Conservation (phyloP, 192 early-diverging fungal genomes). For the Coemansia sp. region DNA sequence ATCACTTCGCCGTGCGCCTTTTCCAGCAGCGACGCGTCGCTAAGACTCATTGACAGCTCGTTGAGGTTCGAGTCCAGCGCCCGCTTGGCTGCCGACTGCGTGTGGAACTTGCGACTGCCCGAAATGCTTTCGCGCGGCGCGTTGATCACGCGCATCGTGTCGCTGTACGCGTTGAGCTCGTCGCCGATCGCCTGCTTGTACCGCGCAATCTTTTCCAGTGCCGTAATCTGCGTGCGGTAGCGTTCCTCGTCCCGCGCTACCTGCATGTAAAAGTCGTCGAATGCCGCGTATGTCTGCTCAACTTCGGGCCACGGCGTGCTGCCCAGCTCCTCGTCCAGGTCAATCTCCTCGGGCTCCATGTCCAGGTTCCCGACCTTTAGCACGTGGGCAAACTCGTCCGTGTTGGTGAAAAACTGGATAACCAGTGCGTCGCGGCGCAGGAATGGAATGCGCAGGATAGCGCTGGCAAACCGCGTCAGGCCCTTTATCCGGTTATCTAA, state of each 20-base stretch:
- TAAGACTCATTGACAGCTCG: slow-evolving; percentile 49
- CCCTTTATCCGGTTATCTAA: slow-evolving; percentile 56
- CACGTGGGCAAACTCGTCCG: slow-evolving; percentile 48
- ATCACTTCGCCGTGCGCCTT: slow-evolving; percentile 52
- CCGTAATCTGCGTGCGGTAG: slow-evolving; percentile 47
- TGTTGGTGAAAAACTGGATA: slow-evolving; percentile 52
- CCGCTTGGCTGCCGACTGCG: slow-evolving; percentile 33
- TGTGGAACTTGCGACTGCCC: slow-evolving; percentile 35
- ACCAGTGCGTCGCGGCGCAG: slow-evolving; percentile 46
- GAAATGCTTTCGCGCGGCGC: slow-evolving; percentile 32
- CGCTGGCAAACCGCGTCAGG: slow-evolving; percentile 47
- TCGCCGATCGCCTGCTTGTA: slow-evolving; percentile 53
- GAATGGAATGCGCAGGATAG: slow-evolving; percentile 49
- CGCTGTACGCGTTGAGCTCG: slow-evolving; percentile 45
- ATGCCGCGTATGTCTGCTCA: slow-evolving; percentile 31
- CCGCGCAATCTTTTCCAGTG: slow-evolving; percentile 48
- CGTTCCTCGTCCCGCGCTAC: slow-evolving; percentile 45
- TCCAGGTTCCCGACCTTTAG: slow-evolving; percentile 47
- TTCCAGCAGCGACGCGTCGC: slow-evolving; percentile 44
- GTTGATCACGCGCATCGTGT: slow-evolving; percentile 33
- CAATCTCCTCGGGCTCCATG: slow-evolving; percentile 44
- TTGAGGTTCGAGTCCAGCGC: slow-evolving; percentile 33
- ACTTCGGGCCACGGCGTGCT: slow-evolving; percentile 32
- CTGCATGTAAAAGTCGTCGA: slow-evolving; percentile 44
- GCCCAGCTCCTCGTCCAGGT: slow-evolving; percentile 33